Conservation (phyloP, 345 rosid genomes). For the Salix koriyanagi region DNA sequence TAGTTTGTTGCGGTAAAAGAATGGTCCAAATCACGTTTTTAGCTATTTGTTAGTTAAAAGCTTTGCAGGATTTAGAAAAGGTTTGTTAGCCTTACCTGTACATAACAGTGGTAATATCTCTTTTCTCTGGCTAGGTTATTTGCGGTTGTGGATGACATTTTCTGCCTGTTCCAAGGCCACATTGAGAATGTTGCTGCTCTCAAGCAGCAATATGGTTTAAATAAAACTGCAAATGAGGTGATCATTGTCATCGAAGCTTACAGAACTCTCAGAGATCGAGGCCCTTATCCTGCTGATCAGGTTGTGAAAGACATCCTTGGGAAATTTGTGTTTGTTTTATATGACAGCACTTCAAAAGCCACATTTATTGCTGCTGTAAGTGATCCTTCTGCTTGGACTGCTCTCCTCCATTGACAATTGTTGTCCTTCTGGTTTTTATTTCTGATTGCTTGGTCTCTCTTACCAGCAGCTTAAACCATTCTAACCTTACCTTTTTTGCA, state of each 20-base stretch:
- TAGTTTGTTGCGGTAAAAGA: neutral
- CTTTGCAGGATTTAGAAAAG: neutral
- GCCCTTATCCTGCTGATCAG: slow-evolving; percentile 93
- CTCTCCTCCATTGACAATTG: neutral
- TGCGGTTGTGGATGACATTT: slow-evolving; percentile 86
- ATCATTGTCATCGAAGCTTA: slow-evolving; percentile 85
- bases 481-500: slow-evolving; percentile 20
- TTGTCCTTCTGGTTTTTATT: neutral
- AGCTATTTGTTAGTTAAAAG: neutral
- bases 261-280: slow-evolving; percentile 88
- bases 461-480: neutral
- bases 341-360: slow-evolving; percentile 57
- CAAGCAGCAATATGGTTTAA: slow-evolving; percentile 92
- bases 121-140: slow-evolving; percentile 51
- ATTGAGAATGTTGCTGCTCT: slow-evolving; percentile 74
- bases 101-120: neutral
- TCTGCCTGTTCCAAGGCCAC: slow-evolving; percentile 94
- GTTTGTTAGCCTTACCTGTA: neutral
- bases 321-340: slow-evolving; percentile 67
- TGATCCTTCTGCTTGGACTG: slow-evolving; percentile 5
- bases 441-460: neutral
- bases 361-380: slow-evolving; percentile 75
- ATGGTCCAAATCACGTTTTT: neutral
- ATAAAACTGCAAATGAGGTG: slow-evolving; percentile 83
- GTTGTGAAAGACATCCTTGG: slow-evolving; percentile 83